Conservation (phyloP, 139 green algal genomes). For the Chlorella sp. region DNA sequence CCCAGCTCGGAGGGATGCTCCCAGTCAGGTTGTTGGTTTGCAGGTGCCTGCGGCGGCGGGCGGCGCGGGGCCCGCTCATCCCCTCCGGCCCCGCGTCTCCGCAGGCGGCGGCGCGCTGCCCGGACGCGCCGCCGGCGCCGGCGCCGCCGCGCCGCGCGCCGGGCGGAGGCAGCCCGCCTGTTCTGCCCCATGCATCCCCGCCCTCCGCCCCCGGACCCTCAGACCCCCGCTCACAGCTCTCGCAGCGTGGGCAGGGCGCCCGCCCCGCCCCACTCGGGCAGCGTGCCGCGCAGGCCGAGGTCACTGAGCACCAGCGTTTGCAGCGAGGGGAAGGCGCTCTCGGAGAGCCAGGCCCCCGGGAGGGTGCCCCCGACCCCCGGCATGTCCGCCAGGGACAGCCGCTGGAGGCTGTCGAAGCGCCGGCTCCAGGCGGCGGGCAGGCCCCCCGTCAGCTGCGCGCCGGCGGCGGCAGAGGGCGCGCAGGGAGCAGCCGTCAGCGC, state of each 20-base stretch:
- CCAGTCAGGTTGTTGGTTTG: neutral
- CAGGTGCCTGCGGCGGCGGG: neutral
- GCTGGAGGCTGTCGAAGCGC: neutral
- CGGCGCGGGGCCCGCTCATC: neutral
- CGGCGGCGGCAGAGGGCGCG: too few relatives aligned
- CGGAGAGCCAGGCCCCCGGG: neutral
- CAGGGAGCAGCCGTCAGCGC: neutral
- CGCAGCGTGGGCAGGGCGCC: neutral
- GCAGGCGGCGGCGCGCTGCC: neutral
- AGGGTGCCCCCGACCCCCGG: neutral
- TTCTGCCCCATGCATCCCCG: neutral
- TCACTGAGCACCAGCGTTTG: neutral
- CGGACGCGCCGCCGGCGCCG: neutral
- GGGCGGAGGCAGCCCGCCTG: neutral
- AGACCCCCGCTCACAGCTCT: neutral
- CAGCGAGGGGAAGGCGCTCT: neutral
- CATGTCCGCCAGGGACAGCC: slow-evolving; percentile 1
- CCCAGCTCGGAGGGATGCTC: neutral
- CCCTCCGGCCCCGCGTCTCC: neutral
- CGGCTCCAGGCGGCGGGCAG: neutral
- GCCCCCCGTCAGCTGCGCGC: neutral
- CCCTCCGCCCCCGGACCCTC: neutral
- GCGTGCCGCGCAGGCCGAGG: neutral
- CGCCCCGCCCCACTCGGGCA: slow-evolving; percentile 6
- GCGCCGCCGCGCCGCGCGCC: neutral